Conservation (phyloP, 139 green algal genomes). For the Ulvella scutata region DNA sequence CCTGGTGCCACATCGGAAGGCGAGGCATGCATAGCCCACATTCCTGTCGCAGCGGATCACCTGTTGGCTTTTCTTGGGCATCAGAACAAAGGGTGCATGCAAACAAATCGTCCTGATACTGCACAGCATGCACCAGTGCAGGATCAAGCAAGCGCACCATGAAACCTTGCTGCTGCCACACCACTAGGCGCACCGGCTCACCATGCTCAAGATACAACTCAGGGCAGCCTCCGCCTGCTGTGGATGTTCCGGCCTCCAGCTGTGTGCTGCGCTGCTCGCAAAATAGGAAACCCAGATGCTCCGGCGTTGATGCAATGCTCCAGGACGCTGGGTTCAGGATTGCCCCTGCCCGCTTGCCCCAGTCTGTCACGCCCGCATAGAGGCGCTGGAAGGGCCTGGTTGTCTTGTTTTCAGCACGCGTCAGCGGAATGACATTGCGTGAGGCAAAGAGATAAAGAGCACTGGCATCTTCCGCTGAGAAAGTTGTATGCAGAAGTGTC, state of each 20-base stretch:
- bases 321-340: not conserved
- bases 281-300: not conserved
- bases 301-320: not conserved
- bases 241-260: not conserved
- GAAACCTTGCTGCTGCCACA: not conserved
- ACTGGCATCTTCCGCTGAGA: not conserved
- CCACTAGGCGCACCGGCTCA: not conserved
- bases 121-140: no score
- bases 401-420: not conserved
- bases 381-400: not conserved
- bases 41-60: no score
- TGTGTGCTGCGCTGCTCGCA: not conserved
- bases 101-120: no score
- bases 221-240: not conserved
- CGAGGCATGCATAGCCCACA: no score
- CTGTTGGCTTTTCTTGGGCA: no score
- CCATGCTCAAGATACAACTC: not conserved
- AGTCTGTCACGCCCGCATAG: not conserved
- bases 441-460: not conserved
- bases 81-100: no score
- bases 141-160: not conserved
- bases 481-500: not conserved
- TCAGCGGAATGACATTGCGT: not conserved
- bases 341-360: not conserved
- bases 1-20: no score